These are phyloP conservation scores for Rhizophora mangle DNA, from an alignment of 345 rosid genomes.

Conservation along the genomic window DNA sequence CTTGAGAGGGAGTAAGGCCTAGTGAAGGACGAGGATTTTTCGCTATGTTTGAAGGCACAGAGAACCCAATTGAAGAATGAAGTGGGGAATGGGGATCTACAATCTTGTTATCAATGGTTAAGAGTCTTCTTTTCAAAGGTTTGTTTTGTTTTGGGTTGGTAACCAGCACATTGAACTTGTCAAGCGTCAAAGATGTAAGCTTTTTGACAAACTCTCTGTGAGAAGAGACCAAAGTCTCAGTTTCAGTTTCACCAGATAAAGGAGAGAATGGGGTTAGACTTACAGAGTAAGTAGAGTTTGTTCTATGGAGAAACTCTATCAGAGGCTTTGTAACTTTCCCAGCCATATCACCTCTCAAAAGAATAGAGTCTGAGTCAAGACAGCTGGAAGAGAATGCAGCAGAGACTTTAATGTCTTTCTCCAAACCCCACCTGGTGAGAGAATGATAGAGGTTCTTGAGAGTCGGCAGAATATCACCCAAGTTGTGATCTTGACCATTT, in stretches of 20 bases:
- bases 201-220: conserved; percentile 35
- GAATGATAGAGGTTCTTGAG: conserved; percentile 57
- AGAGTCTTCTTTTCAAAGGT: conserved; percentile 40
- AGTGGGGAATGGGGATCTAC: conserved; percentile 34
- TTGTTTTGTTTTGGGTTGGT: conserved; percentile 18
- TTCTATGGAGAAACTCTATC: conserved; percentile 35
- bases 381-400: conserved; percentile 44
- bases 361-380: conserved; percentile 22
- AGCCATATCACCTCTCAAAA: conserved; percentile 13
- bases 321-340: conserved; percentile 32
- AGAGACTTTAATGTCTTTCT: conserved; percentile 58
- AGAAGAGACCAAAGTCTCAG: conserved; percentile 17
- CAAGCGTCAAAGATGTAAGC: conserved; percentile 36
- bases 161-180: conserved; percentile 47
- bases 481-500: conserved; percentile 32
- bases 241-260: conserved; percentile 21
- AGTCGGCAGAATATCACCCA: conserved; percentile 40
- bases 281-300: conserved; percentile 60
- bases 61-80: conserved; percentile 49
- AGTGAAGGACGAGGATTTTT: conserved; percentile 36
- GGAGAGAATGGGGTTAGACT: conserved; percentile 36
- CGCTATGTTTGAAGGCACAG: conserved; percentile 50
- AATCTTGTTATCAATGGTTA: conserved; percentile 32
- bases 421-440: conserved; percentile 69
- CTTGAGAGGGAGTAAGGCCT: conserved; percentile 12